These are phyloP conservation scores for Prototheca wickerhamii DNA, from an alignment of 163 green algal genomes.

Conservation along the genomic window DNA sequence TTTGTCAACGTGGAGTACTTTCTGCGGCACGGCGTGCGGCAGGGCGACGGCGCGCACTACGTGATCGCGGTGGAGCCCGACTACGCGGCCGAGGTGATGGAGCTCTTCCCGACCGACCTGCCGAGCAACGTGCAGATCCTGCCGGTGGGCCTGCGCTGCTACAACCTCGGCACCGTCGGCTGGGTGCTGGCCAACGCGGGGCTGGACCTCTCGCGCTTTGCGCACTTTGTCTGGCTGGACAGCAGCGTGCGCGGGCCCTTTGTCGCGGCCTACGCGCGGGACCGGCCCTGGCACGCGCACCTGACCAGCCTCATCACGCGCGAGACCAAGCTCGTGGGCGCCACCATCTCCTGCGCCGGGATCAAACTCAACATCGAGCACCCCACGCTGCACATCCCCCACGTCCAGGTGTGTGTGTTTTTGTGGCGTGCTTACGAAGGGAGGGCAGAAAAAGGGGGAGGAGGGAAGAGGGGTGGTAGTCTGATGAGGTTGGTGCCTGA, in stretches of 20 bases:
- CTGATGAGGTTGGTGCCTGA: no score
- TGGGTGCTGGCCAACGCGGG: slow-evolving; percentile 30
- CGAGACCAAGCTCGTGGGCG: slow-evolving; percentile 10
- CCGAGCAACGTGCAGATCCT: slow-evolving; percentile 1
- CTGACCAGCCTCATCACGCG: slow-evolving; percentile 1
- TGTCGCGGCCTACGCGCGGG: slow-evolving; percentile 25
- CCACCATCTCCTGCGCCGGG: slow-evolving; percentile 14
- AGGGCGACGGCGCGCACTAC: slow-evolving; percentile 7
- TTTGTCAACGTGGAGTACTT: slow-evolving; percentile 11
- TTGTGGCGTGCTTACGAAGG: no score
- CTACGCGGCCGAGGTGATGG: slow-evolving; percentile 2
- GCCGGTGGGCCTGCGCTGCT: slow-evolving; percentile 28
- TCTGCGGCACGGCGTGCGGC: neutral
- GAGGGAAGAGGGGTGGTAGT: neutral
- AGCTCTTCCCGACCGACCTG: neutral
- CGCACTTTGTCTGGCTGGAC: slow-evolving; percentile 36
- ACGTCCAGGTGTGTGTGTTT: neutral
- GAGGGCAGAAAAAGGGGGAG: neutral
- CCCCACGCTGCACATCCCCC: neutral
- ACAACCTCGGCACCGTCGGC: slow-evolving; percentile 42
- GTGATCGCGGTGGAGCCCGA: slow-evolving; percentile 6
- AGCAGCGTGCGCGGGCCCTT: slow-evolving; percentile 30
- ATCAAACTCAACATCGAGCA: slow-evolving; percentile 1
- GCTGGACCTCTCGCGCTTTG: slow-evolving; percentile 7
- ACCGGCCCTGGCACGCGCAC: slow-evolving; percentile 6